Evolutionary conservation across 2,329 filamentous ascomycete genomes (phyloP), one percentile per base, ranked within the genome.

Genomic region (Grosmannia serpens): DNA sequence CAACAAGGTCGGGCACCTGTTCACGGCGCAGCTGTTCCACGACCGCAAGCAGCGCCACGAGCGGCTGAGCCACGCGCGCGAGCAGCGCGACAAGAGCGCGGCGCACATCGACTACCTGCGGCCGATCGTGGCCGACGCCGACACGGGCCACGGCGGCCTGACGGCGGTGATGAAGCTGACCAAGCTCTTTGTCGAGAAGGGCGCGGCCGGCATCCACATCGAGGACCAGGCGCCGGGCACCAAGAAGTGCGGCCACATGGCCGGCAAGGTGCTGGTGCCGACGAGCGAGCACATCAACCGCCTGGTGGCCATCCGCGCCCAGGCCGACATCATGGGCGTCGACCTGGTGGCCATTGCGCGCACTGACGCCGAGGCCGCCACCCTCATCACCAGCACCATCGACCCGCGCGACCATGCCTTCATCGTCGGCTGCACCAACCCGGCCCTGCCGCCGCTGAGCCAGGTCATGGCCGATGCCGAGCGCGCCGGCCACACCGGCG

Each of bases 161-260:
- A 97, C 94, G n/a, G 94, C 94, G 58, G 88, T 97, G 67, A 97
- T 99, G 94, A 99, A 97, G 81, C 84, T 99, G 66, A 97, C 94
- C 64, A 96, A 96, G 80, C 83, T 97, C 59, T 97, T 99, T 73
- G 77, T 97, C 64, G 94, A 99, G 78, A 91, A 91, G 74, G 94
- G 94, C 66, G 94, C 94, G 52, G 94, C 94, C 49, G 94, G 94
- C 65, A 96, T 99, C 68, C 94, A 99, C 75, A 96, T 99, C 66
- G 94, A 99, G 75, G 94, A 99, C 72, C 94, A 97, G 75, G 92
- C 94, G 4, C 92, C 94, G 3, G 94, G 94, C 58, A 97, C 94
- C 55, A 99, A 99, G 84, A 99, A 99, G 83, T 99, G 94, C 73
- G 94, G 94, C 63, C 94, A 97, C 77, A 97, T 97, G 94, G 94